Conservation (phyloP, 768 basidiomycete genomes). For the Glaciozyma martinii region DNA sequence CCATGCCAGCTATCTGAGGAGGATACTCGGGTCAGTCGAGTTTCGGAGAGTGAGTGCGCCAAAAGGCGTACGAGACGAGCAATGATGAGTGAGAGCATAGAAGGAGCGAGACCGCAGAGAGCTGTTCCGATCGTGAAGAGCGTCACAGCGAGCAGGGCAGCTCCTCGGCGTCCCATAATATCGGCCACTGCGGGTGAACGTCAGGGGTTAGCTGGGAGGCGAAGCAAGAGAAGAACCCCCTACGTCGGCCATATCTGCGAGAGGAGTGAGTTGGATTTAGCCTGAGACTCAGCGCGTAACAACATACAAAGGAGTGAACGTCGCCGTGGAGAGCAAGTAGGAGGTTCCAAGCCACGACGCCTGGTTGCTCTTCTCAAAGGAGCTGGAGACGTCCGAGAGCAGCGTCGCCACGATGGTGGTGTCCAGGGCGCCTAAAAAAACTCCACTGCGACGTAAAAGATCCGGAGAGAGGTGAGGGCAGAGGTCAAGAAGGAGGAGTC, state of each 20-base stretch:
- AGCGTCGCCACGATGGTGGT: constrained; percentile 21
- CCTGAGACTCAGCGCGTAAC: constrained; percentile 19
- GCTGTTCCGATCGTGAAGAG: constrained; percentile 82
- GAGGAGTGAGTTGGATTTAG: too few relatives aligned
- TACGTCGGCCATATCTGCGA: too few relatives aligned
- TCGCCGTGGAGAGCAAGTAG: constrained; percentile 31
- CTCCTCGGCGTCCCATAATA: constrained; percentile 56
- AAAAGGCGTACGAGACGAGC: constrained; percentile 66
- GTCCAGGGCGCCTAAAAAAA: constrained; percentile 2
- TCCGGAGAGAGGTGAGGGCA: too few relatives aligned
- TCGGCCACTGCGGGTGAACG: constrained; percentile 33
- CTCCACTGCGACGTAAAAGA: too few relatives aligned
- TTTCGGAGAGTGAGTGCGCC: constrained; percentile 53
- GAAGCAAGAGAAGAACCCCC: too few relatives aligned
- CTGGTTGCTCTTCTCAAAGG: constrained; percentile 38
- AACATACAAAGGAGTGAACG: constrained; percentile 38
- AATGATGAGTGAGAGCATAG: constrained; percentile 70
- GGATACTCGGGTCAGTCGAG: not conserved
- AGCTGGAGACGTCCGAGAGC: constrained; percentile 27
- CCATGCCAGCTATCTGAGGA: constrained; percentile 22
- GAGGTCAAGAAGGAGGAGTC: too few relatives aligned
- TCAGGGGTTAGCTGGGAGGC: too few relatives aligned
- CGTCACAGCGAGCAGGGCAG: constrained; percentile 72
- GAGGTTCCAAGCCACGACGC: constrained; percentile 76
- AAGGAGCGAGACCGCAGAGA: constrained; percentile 74